phyloP scores from a whole-genome alignment of 2,329 filamentous ascomycete genomes.

The Epichloe baconii region DNA sequence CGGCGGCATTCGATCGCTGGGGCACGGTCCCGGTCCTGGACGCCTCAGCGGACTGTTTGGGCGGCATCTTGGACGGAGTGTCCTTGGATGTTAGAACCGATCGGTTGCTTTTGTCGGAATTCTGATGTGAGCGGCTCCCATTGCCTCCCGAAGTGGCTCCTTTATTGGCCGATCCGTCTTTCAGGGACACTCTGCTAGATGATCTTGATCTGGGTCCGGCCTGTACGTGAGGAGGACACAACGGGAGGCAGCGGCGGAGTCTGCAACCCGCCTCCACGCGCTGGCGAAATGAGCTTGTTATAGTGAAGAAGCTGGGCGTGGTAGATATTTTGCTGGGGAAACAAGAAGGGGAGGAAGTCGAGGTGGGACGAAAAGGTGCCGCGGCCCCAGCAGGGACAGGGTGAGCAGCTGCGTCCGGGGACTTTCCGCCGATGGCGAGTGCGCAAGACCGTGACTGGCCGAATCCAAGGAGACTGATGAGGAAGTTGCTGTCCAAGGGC shows the following conservation, averaged over 20 bases:
- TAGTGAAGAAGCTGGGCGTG: conserved; percentile 52
- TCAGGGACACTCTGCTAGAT: conserved; percentile 46
- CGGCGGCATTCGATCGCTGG: conserved; percentile 16
- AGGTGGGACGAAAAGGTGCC: conserved; percentile 28
- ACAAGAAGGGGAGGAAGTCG: conserved; percentile 43
- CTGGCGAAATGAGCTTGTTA: conserved; percentile 50
- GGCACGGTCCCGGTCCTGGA: conserved; percentile 19
- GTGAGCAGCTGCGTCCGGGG: conserved; percentile 16
- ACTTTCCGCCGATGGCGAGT: conserved; percentile 15
- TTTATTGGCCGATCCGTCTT: conserved; percentile 33
- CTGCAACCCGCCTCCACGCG: conserved; percentile 42
- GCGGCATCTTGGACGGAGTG: conserved; percentile 34
- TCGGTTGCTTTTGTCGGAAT: conserved; percentile 48
- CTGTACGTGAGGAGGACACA: conserved; percentile 43
- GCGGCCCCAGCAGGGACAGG: conserved; percentile 12
- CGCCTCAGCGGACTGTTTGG: conserved; percentile 25
- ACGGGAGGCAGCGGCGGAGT: conserved; percentile 41
- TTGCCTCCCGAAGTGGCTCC: conserved; percentile 40
- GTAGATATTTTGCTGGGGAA: conserved; percentile 47
- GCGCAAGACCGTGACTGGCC: conserved; percentile 14
- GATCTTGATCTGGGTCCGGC: conserved; percentile 44
- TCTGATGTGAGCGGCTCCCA: conserved; percentile 50
- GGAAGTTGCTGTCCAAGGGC: conserved; percentile 19
- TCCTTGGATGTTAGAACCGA: conserved; percentile 49
- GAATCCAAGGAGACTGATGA: conserved; percentile 12